Evolutionary conservation across 2,329 filamentous ascomycete species (phyloP).

Genomic region (Colletotrichum echinochloae): DNA sequence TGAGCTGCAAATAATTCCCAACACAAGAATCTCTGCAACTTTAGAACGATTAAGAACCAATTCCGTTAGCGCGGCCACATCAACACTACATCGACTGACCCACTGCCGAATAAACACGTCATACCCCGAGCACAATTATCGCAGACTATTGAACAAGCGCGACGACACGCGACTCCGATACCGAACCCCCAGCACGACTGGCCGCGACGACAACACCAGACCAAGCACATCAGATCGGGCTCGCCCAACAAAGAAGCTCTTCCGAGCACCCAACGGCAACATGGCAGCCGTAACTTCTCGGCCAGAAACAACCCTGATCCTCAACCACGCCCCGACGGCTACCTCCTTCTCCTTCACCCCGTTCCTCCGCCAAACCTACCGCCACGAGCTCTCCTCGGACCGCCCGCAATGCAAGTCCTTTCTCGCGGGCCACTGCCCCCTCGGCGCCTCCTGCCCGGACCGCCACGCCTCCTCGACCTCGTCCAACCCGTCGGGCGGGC

Average conservation of each 20-base stretch:
- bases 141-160: neutral
- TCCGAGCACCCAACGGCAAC: constrained; percentile 35
- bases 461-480: constrained; percentile 71
- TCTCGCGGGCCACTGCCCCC: constrained; percentile 85
- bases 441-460: constrained; percentile 86
- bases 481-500: constrained; percentile 61
- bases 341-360: constrained; percentile 87
- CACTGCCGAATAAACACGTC: too few species aligned
- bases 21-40: neutral
- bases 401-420: constrained; percentile 89
- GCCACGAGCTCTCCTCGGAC: constrained; percentile 83
- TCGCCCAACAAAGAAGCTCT: neutral
- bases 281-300: constrained; percentile 46
- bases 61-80: neutral
- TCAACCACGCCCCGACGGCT: constrained; percentile 65
- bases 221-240: neutral
- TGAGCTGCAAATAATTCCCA: neutral
- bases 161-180: neutral
- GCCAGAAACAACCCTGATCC: constrained; percentile 58
- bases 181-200: neutral
- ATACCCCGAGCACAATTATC: too few species aligned
- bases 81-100: neutral
- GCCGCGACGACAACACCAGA: neutral
- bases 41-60: too few species aligned
- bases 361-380: constrained; percentile 85